These are phyloP conservation scores for Daldinia caldariorum DNA, from an alignment of 495 filamentous ascomycete species.

Conservation along the genomic window DNA sequence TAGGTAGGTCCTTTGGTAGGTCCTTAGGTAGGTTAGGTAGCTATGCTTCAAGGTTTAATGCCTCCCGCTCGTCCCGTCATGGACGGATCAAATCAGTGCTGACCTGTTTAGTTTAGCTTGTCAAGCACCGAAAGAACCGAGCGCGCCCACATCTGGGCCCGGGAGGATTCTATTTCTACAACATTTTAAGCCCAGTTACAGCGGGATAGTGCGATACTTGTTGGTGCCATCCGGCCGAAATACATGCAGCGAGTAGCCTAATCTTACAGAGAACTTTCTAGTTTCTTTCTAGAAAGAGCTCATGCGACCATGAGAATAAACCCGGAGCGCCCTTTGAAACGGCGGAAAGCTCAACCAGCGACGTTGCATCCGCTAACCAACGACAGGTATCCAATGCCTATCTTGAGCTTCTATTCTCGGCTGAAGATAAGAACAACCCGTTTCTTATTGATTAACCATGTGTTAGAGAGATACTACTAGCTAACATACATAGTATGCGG, in stretches of 20 bases:
- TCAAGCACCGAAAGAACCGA: conserved; percentile 19
- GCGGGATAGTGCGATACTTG: conserved; percentile 10
- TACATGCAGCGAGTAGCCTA: neutral
- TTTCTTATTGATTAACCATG: conserved; percentile 34
- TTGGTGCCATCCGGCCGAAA: conserved; percentile 7
- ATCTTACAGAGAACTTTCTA: conserved; percentile 30
- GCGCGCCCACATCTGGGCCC: conserved; percentile 25
- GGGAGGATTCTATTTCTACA: conserved; percentile 25
- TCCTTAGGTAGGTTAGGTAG: neutral
- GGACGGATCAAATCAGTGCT: conserved; percentile 26
- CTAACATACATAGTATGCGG: neutral
- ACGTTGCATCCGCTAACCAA: conserved; percentile 35
- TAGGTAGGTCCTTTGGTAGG: neutral
- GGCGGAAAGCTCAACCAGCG: conserved; percentile 15
- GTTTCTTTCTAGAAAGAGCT: conserved; percentile 35
- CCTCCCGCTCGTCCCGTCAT: conserved; percentile 23
- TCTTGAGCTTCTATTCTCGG: conserved; percentile 36
- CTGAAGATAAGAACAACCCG: conserved; percentile 7
- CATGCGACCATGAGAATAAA: conserved; percentile 1
- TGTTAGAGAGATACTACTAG: conserved; percentile 1
- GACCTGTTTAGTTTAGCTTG: conserved; percentile 15
- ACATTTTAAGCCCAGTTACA: conserved; percentile 1
- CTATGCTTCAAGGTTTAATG: conserved; percentile 18
- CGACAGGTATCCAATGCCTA: conserved; percentile 19
- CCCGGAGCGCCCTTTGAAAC: conserved; percentile 34